Base-by-base conservation (phyloP, 768 basidiomycete species). In the Leccinum variicolor region DNA sequence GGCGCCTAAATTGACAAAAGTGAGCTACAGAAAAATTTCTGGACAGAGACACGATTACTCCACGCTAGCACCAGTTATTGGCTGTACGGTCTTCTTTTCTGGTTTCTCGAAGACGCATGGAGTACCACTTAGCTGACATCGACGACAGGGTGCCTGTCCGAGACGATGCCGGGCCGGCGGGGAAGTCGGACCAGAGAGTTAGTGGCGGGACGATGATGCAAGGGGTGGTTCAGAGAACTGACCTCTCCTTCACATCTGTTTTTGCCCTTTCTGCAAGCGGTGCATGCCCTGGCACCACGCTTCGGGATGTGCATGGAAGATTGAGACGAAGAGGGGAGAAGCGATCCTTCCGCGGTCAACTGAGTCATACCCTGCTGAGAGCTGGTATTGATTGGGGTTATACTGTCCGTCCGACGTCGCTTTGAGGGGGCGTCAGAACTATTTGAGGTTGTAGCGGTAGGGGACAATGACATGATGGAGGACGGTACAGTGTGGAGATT, bases 171-270 rank as follows among this genome's bases (percentile, higher is more conserved):
- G 87, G 86, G 83, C 84, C 87, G 87, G 87, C 76, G 70, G 82
- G 83, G 71, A 76, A 77, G 78, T 76, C 85, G 88, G 87, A 75
- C 84, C 85, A 79, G 78, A 79, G 76, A 84, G 81, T 69, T 48
- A 64, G 56, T 69, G 73, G 66, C 71, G 76, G 79, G 78, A 76
- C 73, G 79, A 76, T 31, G 72, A 65, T 62, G 60, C 61, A 64
- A 71, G 70, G 70, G 66, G 64, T 66, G 70, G 59, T 62, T 58
- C 52, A 70, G 43, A 55, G 57, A 62, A 64, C 82, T 70, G 68
- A 91, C 91, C 83, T 92, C 92, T 74, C 92, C 91, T 77, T 94
- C 92, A 70, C 92, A 94, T 72, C 92, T 80, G 78, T 94, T 94
- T 79, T 94, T 94, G 57, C 92, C 92, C 66, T 91, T 92, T 71